Evolutionary conservation across 768 basidiomycete genomes (phyloP), one percentile per base, ranked within the genome.

Genomic region (Boletus reticulatus): DNA sequence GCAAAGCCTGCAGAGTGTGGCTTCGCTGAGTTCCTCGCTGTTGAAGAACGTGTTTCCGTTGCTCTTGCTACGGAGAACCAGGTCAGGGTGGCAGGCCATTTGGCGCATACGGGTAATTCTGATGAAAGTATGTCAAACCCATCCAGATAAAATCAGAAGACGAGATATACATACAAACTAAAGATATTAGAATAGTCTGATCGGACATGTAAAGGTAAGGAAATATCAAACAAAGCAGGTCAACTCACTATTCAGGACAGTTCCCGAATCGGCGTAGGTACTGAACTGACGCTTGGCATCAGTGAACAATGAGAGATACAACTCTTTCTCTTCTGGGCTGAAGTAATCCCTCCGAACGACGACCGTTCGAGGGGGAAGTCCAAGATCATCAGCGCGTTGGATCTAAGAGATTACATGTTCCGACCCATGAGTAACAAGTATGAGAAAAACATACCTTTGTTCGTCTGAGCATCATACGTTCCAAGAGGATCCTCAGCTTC

Each of bases 101-200:
- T 94, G 92, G 43, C 92, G 80, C 93, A 98, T 96, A 50, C 97
- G 87, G 7, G 95, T 98, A 53, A 98, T 84, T 62, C 92, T 87
- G 49, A 59, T 64, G 53, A 72, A 49, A 68, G 66, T 17, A 4
- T 7, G 42, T 50, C 53, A 49, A 50, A 48, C 44, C 45, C 22
- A 55, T 24, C 32, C 22, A 31, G 46, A 27, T 6, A 44, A 44
- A 32, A 27, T 20, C n/a, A n/a, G 10, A 10, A 17, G 13, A 12
- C 17, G 12, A 11, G 11, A 41, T 45, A 27, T 27, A 66, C 84
- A 69, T 62, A 88, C 83, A 93, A 75, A 63, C 85, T 88, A 70
- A 93, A 92, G 62, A 92, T 91, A 62, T 94, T 93, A 12, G 89
- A 92, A 70, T 94, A 95, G 66, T 94, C 89, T 91, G 22, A 16